These are phyloP conservation scores for Herpotrichia juniperi DNA, from an alignment of 2,329 filamentous ascomycete species.

Conservation along the genomic window DNA sequence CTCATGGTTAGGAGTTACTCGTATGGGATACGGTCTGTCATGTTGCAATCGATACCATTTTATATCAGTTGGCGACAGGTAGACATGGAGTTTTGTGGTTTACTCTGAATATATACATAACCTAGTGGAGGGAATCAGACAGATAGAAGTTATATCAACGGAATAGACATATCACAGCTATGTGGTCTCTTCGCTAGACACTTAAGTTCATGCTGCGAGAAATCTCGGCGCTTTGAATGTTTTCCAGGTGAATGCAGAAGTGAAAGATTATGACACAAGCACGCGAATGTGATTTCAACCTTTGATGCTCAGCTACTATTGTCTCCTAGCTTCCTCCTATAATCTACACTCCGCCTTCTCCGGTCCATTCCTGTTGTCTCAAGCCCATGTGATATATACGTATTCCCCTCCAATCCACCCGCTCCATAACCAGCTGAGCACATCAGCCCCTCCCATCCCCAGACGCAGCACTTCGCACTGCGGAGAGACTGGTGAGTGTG, in stretches of 20 bases:
- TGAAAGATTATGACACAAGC: too few relatives aligned
- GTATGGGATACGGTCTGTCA: background rate
- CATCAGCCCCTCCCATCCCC: background rate
- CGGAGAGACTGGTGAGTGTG: background rate
- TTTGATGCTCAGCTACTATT: background rate
- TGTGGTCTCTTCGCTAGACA: too few relatives aligned
- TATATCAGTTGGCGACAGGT: background rate
- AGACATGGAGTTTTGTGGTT: background rate
- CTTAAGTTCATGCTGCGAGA: too few relatives aligned
- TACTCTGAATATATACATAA: background rate
- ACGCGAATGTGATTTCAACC: too few relatives aligned
- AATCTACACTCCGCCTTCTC: background rate
- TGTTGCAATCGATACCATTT: conserved; percentile 3
- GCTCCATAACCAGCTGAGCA: conserved; percentile 1
- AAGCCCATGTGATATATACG: conserved; percentile 2
- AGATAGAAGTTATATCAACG: too few relatives aligned
- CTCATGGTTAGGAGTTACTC: background rate
- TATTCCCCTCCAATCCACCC: background rate
- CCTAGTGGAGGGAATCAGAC: too few relatives aligned
- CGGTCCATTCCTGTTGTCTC: background rate
- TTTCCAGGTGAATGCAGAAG: too few relatives aligned
- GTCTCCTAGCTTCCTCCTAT: background rate
- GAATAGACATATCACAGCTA: too few relatives aligned
- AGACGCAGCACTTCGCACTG: too few relatives aligned
- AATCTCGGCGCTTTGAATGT: too few relatives aligned